Conservation (phyloP, 1,139 yeast genomes). For the Lodderomyces parapsilosis region DNA sequence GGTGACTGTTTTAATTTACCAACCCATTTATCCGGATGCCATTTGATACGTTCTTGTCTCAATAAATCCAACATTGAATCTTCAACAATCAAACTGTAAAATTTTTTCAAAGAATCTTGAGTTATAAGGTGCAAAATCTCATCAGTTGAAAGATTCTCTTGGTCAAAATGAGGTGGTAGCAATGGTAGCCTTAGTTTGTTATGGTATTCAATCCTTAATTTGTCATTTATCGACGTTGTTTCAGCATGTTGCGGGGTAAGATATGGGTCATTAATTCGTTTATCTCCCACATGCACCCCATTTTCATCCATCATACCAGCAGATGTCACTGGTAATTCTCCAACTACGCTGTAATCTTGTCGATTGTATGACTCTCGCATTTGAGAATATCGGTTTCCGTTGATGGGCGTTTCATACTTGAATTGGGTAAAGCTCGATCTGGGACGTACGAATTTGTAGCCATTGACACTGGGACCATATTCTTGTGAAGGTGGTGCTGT, state of each 20-base stretch:
- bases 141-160: conserved; percentile 8
- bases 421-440: conserved; percentile 10
- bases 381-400: conserved; percentile 13
- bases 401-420: conserved; percentile 24
- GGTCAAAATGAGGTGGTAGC: conserved; percentile 16
- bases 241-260: conserved; percentile 15
- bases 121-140: conserved; percentile 24
- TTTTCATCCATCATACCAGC: conserved; percentile 41
- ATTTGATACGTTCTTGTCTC: conserved; percentile 52
- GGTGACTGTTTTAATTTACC: conserved; percentile 14
- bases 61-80: conserved; percentile 27
- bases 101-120: conserved; percentile 21
- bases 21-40: conserved; percentile 70
- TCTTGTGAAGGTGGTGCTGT: too few relatives aligned
- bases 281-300: conserved; percentile 40
- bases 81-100: conserved; percentile 24
- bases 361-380: conserved; percentile 12
- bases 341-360: conserved; percentile 29
- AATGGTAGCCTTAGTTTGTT: conserved; percentile 21
- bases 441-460: conserved; percentile 36
- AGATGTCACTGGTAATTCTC: conserved; percentile 35
- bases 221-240: not conserved
- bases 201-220: conserved; percentile 16
- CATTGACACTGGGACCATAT: conserved; percentile 29
- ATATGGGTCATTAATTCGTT: conserved; percentile 43